Evolutionary conservation across 345 rosid species (phyloP), one percentile per base, ranked within the genome.

Genomic region (Brassica cretica): DNA sequence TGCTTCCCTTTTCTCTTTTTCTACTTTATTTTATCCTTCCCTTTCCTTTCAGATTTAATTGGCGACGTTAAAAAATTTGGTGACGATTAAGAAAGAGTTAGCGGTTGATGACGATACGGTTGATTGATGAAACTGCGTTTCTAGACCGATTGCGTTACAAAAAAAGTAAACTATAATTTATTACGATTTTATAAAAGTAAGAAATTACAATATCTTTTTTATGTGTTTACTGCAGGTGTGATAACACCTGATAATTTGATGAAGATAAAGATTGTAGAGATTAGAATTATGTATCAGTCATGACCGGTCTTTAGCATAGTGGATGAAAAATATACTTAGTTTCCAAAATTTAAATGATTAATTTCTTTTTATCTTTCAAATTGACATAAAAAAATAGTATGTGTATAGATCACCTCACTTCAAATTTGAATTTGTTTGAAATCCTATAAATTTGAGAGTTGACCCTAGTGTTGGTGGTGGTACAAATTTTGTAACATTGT

Each of bases 1-100:
- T 46, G 16, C 55, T 46, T 12, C 55, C 56, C 6, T 49, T 46
- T 49, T 49, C 18, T 14, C 18, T 0, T 49, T 49, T 49, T 49
- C 56, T 49, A n/a, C 56, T 49, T 49, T 49, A 49, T 49, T 14
- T 68, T 41, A 59, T 56, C 68, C 18, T 72, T 72, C 58, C 6
- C 51, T 64, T 35, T 16, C 33, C n/a, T 60, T 30, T 29, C 49
- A n/a, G 5, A 51, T 51, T 49, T 49, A 49, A n/a, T n/a, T 49
- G 18, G 56, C 56, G 18, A n/a, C 56, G 56, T 49, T 49, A 39
- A 5, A 49, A 49, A 5, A 49, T 14, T 5, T 49, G 56, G 56
- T 49, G 56, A 49, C 56, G 15, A 49, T 46, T 1, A 49, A 49
- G 6, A 49, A 49, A 49, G 56, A 49, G 56, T 7, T 12, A 44